phyloP scores from a whole-genome alignment of 2,329 filamentous ascomycete species.

The Aspergillus oerlinghausenensis region DNA sequence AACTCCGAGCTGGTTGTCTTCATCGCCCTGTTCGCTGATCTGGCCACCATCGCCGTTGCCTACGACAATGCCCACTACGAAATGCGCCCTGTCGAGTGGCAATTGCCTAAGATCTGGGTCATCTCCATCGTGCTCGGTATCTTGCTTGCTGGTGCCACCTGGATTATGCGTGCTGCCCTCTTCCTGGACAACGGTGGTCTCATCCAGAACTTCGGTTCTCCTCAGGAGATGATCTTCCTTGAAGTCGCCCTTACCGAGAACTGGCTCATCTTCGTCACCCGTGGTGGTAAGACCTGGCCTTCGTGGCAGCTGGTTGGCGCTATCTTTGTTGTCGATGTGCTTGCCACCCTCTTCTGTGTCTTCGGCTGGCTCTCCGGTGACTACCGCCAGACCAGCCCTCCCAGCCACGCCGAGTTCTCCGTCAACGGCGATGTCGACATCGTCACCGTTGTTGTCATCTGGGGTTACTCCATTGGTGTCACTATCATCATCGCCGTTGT shows the following conservation, averaged over 20 bases:
- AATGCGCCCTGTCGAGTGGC: constrained; percentile 71
- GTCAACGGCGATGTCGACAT: constrained; percentile 55
- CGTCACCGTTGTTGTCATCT: constrained; percentile 50
- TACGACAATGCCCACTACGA: constrained; percentile 78
- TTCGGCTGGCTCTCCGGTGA: constrained; percentile 68
- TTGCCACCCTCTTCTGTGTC: constrained; percentile 68
- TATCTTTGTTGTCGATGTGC: constrained; percentile 66
- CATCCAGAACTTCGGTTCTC: constrained; percentile 68
- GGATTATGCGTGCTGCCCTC: constrained; percentile 67
- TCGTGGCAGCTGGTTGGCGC: constrained; percentile 69
- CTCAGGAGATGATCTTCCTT: constrained; percentile 79
- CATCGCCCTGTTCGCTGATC: constrained; percentile 72
- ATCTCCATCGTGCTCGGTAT: constrained; percentile 58
- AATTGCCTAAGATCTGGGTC: constrained; percentile 76
- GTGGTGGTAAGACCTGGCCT: constrained; percentile 70
- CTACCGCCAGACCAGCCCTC: constrained; percentile 25
- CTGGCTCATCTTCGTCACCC: constrained; percentile 96
- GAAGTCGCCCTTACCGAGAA: constrained; percentile 90
- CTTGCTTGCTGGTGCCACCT: constrained; percentile 65
- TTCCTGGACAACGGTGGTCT: constrained; percentile 67
- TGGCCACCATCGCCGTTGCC: constrained; percentile 72
- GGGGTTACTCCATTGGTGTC: constrained; percentile 51
- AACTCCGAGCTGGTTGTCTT: constrained; percentile 70
- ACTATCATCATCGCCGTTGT: constrained; percentile 50
- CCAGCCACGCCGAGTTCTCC: constrained; percentile 29